Evolutionary conservation across 2,329 filamentous ascomycete species (phyloP), one percentile per base, ranked within the genome.

Genomic region (Chaetothyriales sp.): DNA sequence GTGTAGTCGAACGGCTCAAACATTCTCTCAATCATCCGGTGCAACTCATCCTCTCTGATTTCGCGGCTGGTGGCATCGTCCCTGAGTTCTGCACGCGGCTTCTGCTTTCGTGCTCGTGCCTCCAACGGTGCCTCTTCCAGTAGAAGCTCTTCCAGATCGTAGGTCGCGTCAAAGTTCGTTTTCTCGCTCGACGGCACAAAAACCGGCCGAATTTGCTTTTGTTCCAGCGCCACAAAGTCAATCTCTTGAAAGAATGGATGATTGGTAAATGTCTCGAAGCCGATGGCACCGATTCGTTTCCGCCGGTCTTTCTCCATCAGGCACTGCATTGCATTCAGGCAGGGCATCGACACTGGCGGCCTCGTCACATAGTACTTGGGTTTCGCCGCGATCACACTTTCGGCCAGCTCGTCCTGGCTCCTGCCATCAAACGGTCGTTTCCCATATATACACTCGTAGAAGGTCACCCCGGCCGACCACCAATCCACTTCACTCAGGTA

Each of bases 371-470:
- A 90, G 64, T 86, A 96, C 61, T 85, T 87, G 2, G 89, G 88
- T 55, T 80, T 81, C 10, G 83, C 86, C 61, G 81, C 85, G 59
- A 83, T 79, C 62, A 98, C 93, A 57, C 86, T 80, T 55, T 81
- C 79, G 59, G 84, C 83, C 47, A 98, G 73, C 5, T 80, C 79
- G 50, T 86, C 81, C 64, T 95, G 88, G 46, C 81, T 89, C 60
- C 82, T 86, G 49, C 87, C 90, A 63, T 95, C 88, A 58, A 96
- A 98, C 19, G 92, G 92, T 61, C 92, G 80, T 86, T 94, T 96
- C 71, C 93, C 95, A 72, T 96, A 98, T 58, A 98, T 95, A 75
- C 92, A 96, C 68, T 98, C 92, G 67, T 95, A 98, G 67, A 96
- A 96, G n/a, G 94, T 77, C 45, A 98, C 92, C 47, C 92, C 92